Base-by-base conservation (phyloP, 139 green algal species). In the Picochlorum sp. region DNA sequence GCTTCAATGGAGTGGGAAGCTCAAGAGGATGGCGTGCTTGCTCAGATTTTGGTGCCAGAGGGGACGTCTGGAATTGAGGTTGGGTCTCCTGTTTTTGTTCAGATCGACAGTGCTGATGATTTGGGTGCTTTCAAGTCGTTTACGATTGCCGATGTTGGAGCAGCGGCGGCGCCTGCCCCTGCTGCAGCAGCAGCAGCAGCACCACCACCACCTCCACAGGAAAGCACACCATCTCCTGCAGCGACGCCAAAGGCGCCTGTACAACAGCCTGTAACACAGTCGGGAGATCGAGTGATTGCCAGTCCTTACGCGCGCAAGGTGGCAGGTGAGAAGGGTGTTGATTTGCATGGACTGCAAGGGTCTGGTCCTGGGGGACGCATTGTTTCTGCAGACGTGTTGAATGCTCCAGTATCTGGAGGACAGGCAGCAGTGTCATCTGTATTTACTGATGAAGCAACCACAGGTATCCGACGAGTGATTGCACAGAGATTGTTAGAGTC, bases 11-110 rank as follows among this genome's bases (percentile, higher is more conserved):
- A 71, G 46, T 79, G 78, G 74, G 80, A 98, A 75, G 70, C 81
- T 4, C 82, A 95, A 73, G 92, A 98, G 57, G 92, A 98, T 58
- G 92, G 92, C 21, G 87, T 85, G 34, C 46, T 97, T 4, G 86
- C 84, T 34, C 84, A 88, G 64, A 88, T 98, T 26, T 66, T 98
- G 26, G 59, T 88, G 23, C 66, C 78, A 0, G 78, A 80, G 4
- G 85, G 86, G 21, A 56, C 79, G 20, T 80, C 88, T 61, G 80
- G 91, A 61, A 77, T 96, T 6, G 23, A 77, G 1, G 78, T 90
- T 15, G 77, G 81, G 50, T 75, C 62, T 7, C 50, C 65, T 0
- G 82, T 86, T 23, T 82, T 83, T 2, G 62, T 95, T 4, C 65
- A 93, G 1, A 80, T 92, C 41, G 89, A 95, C 61, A 87, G 94